Percentiles rank a stretch among this genome's conserved stretches.
Conservation (phyloP, 1,139 yeast species). For the Pichia sp. region DNA sequence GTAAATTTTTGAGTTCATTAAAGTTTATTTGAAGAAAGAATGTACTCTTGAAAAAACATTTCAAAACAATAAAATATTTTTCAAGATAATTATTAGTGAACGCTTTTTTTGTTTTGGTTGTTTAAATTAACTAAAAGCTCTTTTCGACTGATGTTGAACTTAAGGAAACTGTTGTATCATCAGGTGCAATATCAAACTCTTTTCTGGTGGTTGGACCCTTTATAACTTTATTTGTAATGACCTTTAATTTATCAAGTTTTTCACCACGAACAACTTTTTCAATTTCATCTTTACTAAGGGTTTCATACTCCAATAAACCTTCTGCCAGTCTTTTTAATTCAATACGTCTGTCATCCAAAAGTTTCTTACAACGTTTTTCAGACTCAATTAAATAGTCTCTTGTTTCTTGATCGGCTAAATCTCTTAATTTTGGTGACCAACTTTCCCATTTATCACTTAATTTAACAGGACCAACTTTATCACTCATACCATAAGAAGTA, state of each 20-base stretch:
- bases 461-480: conserved; percentile 84
- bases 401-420: conserved; percentile 89
- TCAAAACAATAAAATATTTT: not conserved
- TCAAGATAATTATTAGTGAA: not conserved
- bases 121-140: not conserved
- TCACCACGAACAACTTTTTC: conserved; percentile 80
- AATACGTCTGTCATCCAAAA: conserved; percentile 53
- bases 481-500: conserved; percentile 94
- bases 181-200: conserved; percentile 30
- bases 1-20: not conserved
- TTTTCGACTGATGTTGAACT: conserved; percentile 1
- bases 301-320: conserved; percentile 92
- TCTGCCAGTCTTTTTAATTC: conserved; percentile 87
- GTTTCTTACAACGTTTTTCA: conserved; percentile 69
- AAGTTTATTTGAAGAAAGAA: not conserved
- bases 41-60: not conserved
- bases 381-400: conserved; percentile 65
- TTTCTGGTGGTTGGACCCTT: conserved; percentile 35
- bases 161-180: conserved; percentile 22
- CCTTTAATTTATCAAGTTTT: conserved; percentile 56
- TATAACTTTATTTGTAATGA: conserved; percentile 70
- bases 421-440: conserved; percentile 87
- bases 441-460: conserved; percentile 85
- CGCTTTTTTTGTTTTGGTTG: not conserved
- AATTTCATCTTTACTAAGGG: conserved; percentile 86